phyloP scores from a whole-genome alignment of 371 early-diverging fungal genomes.

The Gilbertella persicaria region DNA sequence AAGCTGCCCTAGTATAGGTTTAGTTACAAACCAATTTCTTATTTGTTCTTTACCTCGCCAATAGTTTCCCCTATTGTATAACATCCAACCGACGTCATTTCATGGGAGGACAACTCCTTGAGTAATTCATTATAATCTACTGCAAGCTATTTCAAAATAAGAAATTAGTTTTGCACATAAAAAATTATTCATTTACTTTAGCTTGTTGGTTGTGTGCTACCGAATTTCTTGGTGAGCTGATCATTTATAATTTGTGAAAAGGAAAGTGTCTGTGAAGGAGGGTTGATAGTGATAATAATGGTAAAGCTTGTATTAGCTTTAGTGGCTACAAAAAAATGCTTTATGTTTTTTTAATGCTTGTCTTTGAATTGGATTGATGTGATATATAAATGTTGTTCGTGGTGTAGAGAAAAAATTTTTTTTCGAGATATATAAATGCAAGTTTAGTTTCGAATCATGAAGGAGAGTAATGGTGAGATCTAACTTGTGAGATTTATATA shows the following conservation, averaged over 20 bases:
- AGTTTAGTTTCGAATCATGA: slow-evolving; percentile 1
- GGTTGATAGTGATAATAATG: not conserved
- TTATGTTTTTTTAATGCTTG: not conserved
- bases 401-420: no score
- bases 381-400: no score
- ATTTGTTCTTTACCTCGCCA: slow-evolving; percentile 20
- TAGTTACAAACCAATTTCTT: not conserved
- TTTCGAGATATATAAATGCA: no score
- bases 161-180: slow-evolving; percentile 1
- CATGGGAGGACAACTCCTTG: slow-evolving; percentile 43
- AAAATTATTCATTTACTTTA: slow-evolving; percentile 2
- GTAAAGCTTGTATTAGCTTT: not conserved
- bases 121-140: slow-evolving; percentile 35
- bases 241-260: not conserved
- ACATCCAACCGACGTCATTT: slow-evolving; percentile 45
- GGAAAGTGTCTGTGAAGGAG: not conserved
- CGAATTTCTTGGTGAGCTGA: slow-evolving; percentile 11
- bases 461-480: not conserved
- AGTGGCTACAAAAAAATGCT: not conserved
- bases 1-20: slow-evolving; percentile 64
- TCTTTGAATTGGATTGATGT: no score
- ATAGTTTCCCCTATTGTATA: slow-evolving; percentile 48
- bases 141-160: slow-evolving; percentile 1
- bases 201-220: slow-evolving; percentile 9
- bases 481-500: no score